Evolutionary conservation across 371 early-diverging fungal genomes (phyloP).

Genomic region (Apophysomyces variabilis): DNA sequence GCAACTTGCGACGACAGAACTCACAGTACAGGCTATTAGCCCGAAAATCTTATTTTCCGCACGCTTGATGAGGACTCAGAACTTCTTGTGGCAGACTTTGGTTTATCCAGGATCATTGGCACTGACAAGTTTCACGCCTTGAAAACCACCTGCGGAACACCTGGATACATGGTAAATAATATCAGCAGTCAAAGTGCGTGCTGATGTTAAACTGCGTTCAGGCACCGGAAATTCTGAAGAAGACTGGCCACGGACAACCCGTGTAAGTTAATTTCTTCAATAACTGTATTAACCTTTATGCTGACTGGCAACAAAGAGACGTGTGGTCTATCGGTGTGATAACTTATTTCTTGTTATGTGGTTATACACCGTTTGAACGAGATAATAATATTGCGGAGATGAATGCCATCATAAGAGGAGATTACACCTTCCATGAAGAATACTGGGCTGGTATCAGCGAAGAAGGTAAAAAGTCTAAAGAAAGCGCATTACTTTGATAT

Average conservation of each 20-base stretch:
- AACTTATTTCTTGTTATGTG: slow-evolving; percentile 87
- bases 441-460: slow-evolving; percentile 72
- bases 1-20: not conserved
- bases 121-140: slow-evolving; percentile 76
- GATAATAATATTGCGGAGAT: slow-evolving; percentile 63
- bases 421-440: slow-evolving; percentile 79
- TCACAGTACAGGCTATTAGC: slow-evolving; percentile 45
- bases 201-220: slow-evolving; percentile 4
- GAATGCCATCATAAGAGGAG: slow-evolving; percentile 74
- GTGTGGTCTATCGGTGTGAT: slow-evolving; percentile 96
- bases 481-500: not conserved
- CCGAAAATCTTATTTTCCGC: slow-evolving; percentile 87
- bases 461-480: slow-evolving; percentile 26
- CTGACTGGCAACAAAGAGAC: slow-evolving; percentile 65
- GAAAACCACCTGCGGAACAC: slow-evolving; percentile 86
- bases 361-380: slow-evolving; percentile 90
- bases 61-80: slow-evolving; percentile 71
- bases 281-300: slow-evolving; percentile 7
- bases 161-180: slow-evolving; percentile 77
- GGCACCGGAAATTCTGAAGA: slow-evolving; percentile 86
- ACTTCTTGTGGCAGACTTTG: slow-evolving; percentile 89
- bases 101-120: slow-evolving; percentile 84
- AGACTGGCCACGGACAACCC: slow-evolving; percentile 67
- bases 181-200: not conserved
- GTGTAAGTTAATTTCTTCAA: slow-evolving; percentile 45